Evolutionary conservation across 2,329 filamentous ascomycete genomes (phyloP), one percentile per base, ranked within the genome.

Genomic region (Clarireedia homoeocarpa): DNA sequence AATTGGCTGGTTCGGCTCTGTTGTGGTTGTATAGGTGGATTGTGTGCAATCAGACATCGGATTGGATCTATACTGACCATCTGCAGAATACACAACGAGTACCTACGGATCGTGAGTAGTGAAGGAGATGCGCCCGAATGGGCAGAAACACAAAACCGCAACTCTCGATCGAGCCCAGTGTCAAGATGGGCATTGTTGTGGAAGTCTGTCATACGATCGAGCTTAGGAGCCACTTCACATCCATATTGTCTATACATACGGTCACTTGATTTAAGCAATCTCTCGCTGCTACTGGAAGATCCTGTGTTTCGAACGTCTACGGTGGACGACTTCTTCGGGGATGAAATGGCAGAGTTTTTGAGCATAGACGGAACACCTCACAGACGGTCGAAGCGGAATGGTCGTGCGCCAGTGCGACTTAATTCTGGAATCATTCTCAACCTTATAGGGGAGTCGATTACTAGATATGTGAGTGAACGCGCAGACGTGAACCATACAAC

Each of bases 171-270:
- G 17, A 55, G 40, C 14, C 46, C 53, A 17, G 48, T 61, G 5
- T 59, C 75, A 53, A 79, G 79, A 69, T 85, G 82, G 78, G 80
- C 82, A 2, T 75, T 80, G 6, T 69, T 88, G 49, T 90, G 86
- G 86, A 78, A 80, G 51, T 84, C 84, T 2, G 80, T 89, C 61
- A 79, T 87, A 56, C 72, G 83, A 6, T 89, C 86, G 7, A 82
- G 82, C 56, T 70, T 85, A 45, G 80, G 77, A 24, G 71, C 74
- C 60, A 88, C 86, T 0, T 71, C 81, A 17, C 85, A 83, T 59
- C 85, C 85, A 0, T 91, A 91, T 66, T 86, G 81, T 63, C 75
- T 80, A 39, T 88, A 86, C 69, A 79, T 89, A 55, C 81, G 78
- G 55, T 74, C 76, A 26, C 73, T 90, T 39, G 81, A 85, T 61